Percentiles rank a stretch among this genome's conserved stretches.
phyloP scores from a whole-genome alignment of 106 monocot species.

The Allium fistulosum region DNA sequence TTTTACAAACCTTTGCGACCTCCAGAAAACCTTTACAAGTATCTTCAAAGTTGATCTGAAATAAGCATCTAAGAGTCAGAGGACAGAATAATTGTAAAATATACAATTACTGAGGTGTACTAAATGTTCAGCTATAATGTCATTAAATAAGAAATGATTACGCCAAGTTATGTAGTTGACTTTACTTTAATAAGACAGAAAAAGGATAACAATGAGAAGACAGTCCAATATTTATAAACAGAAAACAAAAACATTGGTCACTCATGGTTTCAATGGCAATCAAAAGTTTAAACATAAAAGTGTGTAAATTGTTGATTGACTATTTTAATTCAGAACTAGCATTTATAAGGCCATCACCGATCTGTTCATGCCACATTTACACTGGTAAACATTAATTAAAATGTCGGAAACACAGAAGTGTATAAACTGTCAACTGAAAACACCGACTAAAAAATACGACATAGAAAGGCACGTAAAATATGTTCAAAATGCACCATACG shows the following conservation, averaged over 20 bases:
- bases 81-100: too few species aligned
- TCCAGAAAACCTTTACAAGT: slow-evolving; percentile 99
- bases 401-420: not conserved
- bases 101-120: too few species aligned
- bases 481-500: not conserved
- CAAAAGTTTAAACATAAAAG: too few species aligned
- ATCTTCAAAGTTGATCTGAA: slow-evolving; percentile 98
- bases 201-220: not conserved
- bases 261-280: too few species aligned
- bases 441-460: not conserved
- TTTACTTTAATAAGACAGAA: too few species aligned
- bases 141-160: too few species aligned
- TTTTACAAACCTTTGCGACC: slow-evolving; percentile 88
- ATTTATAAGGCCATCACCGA: too few species aligned
- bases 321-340: too few species aligned
- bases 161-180: too few species aligned
- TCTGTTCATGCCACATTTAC: not conserved
- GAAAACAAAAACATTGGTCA: too few species aligned
- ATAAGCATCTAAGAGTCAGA: slow-evolving; percentile 5
- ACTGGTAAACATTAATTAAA: not conserved
- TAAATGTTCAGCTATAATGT: too few species aligned
- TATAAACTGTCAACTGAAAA: not conserved
- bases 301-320: too few species aligned
- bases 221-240: not conserved
- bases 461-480: not conserved